Percentiles rank a stretch among this genome's conserved stretches.
These are phyloP conservation scores for Pilaira anomala DNA, from an alignment of 192 early-diverging fungal species.

Conservation along the genomic window DNA sequence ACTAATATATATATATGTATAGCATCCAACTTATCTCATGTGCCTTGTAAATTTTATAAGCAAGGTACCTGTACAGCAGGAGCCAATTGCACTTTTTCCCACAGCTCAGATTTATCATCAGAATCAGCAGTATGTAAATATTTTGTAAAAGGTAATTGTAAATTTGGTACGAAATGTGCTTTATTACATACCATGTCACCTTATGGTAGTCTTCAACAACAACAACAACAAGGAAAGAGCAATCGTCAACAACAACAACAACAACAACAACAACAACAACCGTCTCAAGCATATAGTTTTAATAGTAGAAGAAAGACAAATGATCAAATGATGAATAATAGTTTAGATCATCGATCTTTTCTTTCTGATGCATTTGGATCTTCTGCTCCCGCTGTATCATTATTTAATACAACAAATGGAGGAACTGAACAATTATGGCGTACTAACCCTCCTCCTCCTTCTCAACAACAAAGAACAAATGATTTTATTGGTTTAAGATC, in stretches of 20 bases:
- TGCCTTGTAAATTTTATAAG: conserved; percentile 79
- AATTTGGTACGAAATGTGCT: conserved; percentile 74
- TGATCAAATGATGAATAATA: neutral
- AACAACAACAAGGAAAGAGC: conserved; percentile 9
- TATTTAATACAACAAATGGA: conserved; percentile 5
- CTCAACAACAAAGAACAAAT: neutral
- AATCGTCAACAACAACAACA: too few relatives aligned
- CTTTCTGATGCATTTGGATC: conserved; percentile 4
- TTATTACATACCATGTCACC: conserved; percentile 47
- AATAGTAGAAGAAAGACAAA: conserved; percentile 11
- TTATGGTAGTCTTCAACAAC: neutral
- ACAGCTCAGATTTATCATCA: conserved; percentile 56
- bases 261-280: neutral
- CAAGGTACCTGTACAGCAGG: conserved; percentile 72
- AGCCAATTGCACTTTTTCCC: conserved; percentile 68
- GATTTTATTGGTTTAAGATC: conserved; percentile 15
- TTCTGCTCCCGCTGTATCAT: conserved; percentile 13
- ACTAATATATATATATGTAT: neutral
- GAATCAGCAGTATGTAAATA: conserved; percentile 71
- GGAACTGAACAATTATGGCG: conserved; percentile 10
- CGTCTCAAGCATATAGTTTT: neutral
- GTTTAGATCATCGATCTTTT: neutral
- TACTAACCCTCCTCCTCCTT: neutral
- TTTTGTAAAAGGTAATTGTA: conserved; percentile 76
- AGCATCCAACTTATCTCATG: conserved; percentile 50